A percentile compares a stretch with the other conserved stretches of the same genome.
Conservation (phyloP, 176 grass and related monocot genomes). For the Panicum miliaceum region DNA sequence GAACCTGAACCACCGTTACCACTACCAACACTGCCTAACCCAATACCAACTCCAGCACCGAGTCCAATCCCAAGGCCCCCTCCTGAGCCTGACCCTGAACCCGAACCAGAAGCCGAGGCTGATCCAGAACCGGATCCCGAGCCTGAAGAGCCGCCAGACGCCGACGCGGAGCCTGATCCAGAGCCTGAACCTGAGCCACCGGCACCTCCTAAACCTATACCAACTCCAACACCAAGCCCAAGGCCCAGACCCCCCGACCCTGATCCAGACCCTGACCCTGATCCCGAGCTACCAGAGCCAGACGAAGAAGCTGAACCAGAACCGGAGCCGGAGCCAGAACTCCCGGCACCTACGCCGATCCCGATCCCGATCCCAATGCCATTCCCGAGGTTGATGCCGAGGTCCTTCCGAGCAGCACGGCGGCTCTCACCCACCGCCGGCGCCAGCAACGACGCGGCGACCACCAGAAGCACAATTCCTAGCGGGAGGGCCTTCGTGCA, state of each 20-base stretch:
- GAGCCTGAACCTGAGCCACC: conserved; percentile 29
- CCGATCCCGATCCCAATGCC: conserved; percentile 51
- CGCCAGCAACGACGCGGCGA: conserved; percentile 31
- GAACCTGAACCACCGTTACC: not conserved
- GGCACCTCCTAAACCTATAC: conserved; percentile 43
- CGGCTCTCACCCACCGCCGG: conserved; percentile 43
- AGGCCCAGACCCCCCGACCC: conserved; percentile 50
- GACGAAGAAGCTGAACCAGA: conserved; percentile 37
- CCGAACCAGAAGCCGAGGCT: conserved; percentile 35
- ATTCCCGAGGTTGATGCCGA: conserved; percentile 59
- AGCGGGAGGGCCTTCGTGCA: conserved; percentile 35
- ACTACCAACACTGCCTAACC: not conserved
- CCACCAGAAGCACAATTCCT: not conserved
- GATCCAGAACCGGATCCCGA: conserved; percentile 19
- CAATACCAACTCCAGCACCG: conserved; percentile 19
- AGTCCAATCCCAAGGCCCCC: conserved; percentile 25
- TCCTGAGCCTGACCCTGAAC: conserved; percentile 19
- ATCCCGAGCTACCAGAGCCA: conserved; percentile 7
- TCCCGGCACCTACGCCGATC: conserved; percentile 53
- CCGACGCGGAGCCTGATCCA: conserved; percentile 23
- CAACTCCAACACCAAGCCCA: conserved; percentile 53
- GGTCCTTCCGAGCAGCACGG: conserved; percentile 62
- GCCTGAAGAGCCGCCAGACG: not conserved
- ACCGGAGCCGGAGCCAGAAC: conserved; percentile 17
- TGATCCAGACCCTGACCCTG: conserved; percentile 10